phyloP scores from a whole-genome alignment of 257 asterid species.

The Solanum gracilifrons region DNA sequence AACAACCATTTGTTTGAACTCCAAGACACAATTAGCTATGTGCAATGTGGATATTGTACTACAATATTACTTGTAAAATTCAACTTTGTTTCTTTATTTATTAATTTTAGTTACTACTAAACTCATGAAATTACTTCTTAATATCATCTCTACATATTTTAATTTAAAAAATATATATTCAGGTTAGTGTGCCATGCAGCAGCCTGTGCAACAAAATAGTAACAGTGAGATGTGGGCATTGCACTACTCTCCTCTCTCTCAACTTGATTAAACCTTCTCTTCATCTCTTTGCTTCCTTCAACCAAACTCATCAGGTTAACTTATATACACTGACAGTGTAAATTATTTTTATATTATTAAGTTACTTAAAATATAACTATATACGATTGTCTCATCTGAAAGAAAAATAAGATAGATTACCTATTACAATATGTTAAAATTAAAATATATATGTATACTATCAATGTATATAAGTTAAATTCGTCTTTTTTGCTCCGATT shows the following conservation, averaged over 20 bases:
- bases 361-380: too few species aligned
- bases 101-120: background rate
- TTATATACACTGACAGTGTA: background rate
- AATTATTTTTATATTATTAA: too few species aligned
- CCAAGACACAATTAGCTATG: constrained; percentile 62
- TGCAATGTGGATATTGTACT: constrained; percentile 64
- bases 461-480: background rate
- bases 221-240: constrained; percentile 76
- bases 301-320: constrained; percentile 9
- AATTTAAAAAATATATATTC: background rate
- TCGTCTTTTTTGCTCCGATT: background rate
- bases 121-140: background rate
- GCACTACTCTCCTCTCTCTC: constrained; percentile 53
- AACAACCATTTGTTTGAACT: constrained; percentile 15
- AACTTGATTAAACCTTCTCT: constrained; percentile 32
- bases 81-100: background rate
- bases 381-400: too few species aligned
- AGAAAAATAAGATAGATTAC: background rate
- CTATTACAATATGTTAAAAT: background rate
- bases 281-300: constrained; percentile 28
- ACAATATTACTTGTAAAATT: constrained; percentile 57
- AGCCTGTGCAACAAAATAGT: constrained; percentile 38
- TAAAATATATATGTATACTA: too few species aligned
- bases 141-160: background rate
- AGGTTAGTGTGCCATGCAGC: constrained; percentile 73